Evolutionary conservation across 805 yeast genomes (phyloP), one percentile per base, ranked within the genome.

Genomic region (Lachancea quebecensis): DNA sequence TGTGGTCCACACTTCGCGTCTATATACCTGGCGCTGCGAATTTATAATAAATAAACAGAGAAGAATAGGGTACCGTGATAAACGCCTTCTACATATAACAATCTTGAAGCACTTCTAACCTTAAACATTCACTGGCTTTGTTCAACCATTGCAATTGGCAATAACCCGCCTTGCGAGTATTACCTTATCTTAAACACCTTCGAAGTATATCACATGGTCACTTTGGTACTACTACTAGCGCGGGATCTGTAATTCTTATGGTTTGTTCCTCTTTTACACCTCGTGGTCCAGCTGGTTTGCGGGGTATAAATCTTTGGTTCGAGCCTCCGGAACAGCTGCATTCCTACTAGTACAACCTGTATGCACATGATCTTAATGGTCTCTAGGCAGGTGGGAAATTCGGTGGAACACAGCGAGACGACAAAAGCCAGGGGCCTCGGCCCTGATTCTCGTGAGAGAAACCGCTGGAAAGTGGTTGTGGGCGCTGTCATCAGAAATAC

Each of bases 301-400:
- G 25, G 4, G 30, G 25, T 4, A 12, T 28, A 35, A 9, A 14
- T 35, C 16, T 41, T 16, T 34, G 15, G 49, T 34, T 37, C 49
- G 46, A 46, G 42, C 29, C 49, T 32, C 30, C 46, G 45, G 18
- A 46, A 31, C 45, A 46, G 35, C 38, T 29, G 30, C 38, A 38
- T 33, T 46, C 46, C 46, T 39, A 39, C 49, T 35, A 40, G 34
- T 15, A 25, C 37, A 31, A 46, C 49, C 46, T 46, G 49, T 30
- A 42, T 42, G 42, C 49, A 39, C 16, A 39, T 30, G 34, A 38
- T 34, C 41, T 31, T 8, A 14, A n/a, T 36, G 21, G 42, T 32
- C 16, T 9, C 12, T 21, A 38, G 14, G 42, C 67, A 62, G 66
- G 67, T 62, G 67, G 67, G 67, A 62, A 62, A 62, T 62, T 62